Percentiles rank a stretch among this genome's conserved stretches.
These are phyloP conservation scores for Thymus quinquecostatus DNA, from an alignment of 257 asterid genomes.

Conservation along the genomic window DNA sequence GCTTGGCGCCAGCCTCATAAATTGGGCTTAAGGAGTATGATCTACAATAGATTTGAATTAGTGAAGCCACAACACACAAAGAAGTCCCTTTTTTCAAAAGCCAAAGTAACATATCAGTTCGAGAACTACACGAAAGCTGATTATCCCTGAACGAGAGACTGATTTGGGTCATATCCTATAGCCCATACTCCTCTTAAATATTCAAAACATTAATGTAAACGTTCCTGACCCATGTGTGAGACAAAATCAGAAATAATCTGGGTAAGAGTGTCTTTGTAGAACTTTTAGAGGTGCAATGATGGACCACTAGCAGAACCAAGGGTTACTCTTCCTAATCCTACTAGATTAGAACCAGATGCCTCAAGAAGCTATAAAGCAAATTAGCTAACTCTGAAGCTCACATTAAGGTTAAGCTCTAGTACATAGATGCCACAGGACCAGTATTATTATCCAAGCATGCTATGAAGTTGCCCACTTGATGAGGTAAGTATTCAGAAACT, in stretches of 20 bases:
- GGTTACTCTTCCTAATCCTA: background rate
- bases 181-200: background rate
- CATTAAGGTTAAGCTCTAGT: background rate
- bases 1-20: constrained; percentile 68
- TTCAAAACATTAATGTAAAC: background rate
- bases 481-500: constrained; percentile 13
- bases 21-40: constrained; percentile 74
- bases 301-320: background rate
- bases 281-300: background rate
- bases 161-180: background rate
- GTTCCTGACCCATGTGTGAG: background rate
- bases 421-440: constrained; percentile 9
- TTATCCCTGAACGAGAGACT: background rate
- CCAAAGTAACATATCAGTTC: background rate
- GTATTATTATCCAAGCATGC: background rate
- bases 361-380: background rate
- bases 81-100: background rate
- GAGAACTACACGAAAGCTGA: background rate
- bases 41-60: constrained; percentile 2
- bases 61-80: constrained; percentile 1
- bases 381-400: background rate
- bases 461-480: background rate
- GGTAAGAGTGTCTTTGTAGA: background rate
- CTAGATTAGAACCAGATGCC: background rate
- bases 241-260: background rate